Evolutionary conservation across 306 rosid species (phyloP).

Genomic region (Carpinus fangiana): DNA sequence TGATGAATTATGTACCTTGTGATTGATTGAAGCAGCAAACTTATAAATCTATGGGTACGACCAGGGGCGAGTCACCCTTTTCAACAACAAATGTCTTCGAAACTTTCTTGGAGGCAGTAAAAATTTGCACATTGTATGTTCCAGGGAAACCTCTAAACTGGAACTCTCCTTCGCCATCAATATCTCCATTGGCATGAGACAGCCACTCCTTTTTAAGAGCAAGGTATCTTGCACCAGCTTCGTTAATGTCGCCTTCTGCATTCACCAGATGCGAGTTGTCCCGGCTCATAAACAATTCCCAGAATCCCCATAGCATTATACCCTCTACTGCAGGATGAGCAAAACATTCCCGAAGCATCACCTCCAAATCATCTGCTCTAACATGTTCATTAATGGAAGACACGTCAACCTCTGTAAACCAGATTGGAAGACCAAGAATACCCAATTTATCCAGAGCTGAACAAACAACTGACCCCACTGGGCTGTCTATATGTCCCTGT

Average conservation of each 20-base stretch:
- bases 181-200: constrained; percentile 55
- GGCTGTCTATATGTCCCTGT: constrained; percentile 87
- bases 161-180: constrained; percentile 56
- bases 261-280: constrained; percentile 68
- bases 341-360: constrained; percentile 70
- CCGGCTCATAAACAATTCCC: constrained; percentile 91
- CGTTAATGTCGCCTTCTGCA: constrained; percentile 85
- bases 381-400: constrained; percentile 68
- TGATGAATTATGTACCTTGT: constrained; percentile 6
- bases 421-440: constrained; percentile 72
- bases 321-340: constrained; percentile 85
- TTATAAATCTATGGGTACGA: constrained; percentile 52
- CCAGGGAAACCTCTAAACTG: constrained; percentile 84
- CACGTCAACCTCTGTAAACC: constrained; percentile 92
- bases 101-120: constrained; percentile 39
- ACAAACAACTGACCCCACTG: constrained; percentile 79
- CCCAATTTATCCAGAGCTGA: constrained; percentile 74
- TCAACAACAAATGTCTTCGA: constrained; percentile 77
- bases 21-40: not conserved
- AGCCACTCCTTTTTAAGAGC: constrained; percentile 80
- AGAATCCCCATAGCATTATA: constrained; percentile 86
- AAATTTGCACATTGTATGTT: constrained; percentile 61
- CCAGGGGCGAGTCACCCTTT: constrained; percentile 62
- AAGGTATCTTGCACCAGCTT: constrained; percentile 73
- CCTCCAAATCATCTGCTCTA: constrained; percentile 86